Percentiles rank a stretch among this genome's conserved stretches.
These are phyloP conservation scores for Oxytropis ochrocephala DNA, from an alignment of 306 rosid genomes.

Conservation along the genomic window DNA sequence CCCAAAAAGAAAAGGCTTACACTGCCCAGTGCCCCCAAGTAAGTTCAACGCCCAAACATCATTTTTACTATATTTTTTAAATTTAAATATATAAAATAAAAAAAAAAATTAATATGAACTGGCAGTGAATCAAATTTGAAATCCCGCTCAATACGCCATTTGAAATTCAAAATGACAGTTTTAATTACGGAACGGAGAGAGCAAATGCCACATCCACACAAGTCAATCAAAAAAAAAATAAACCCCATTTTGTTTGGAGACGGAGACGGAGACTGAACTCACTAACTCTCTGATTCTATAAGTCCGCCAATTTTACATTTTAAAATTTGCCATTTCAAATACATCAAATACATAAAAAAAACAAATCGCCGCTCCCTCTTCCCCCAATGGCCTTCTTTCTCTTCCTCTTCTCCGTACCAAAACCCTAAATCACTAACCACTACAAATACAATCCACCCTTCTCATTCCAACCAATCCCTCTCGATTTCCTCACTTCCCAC, in stretches of 20 bases:
- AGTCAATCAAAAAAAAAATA: neutral
- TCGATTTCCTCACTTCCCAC: neutral
- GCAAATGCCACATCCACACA: too few species aligned
- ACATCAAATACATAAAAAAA: too few species aligned
- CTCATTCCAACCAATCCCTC: neutral
- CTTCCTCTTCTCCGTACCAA: neutral
- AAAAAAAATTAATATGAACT: neutral
- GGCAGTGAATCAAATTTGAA: neutral
- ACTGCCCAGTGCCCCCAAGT: too few species aligned
- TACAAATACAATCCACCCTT: neutral
- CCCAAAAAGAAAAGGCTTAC: too few species aligned
- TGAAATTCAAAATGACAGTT: neutral
- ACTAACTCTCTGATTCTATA: neutral
- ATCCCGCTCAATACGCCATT: neutral
- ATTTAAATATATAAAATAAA: too few species aligned
- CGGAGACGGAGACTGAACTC: too few species aligned
- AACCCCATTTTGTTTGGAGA: too few species aligned
- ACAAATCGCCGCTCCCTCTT: too few species aligned
- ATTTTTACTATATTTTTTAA: too few species aligned
- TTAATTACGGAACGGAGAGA: too few species aligned
- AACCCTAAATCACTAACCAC: neutral
- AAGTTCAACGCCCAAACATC: neutral
- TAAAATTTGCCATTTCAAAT: too few species aligned
- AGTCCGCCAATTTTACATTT: constrained; percentile 38
- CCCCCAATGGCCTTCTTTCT: too few species aligned